Percentiles rank a stretch among this genome's conserved stretches.
Evolutionary conservation across 345 rosid species (phyloP).

Genomic region (Geranium brycei): DNA sequence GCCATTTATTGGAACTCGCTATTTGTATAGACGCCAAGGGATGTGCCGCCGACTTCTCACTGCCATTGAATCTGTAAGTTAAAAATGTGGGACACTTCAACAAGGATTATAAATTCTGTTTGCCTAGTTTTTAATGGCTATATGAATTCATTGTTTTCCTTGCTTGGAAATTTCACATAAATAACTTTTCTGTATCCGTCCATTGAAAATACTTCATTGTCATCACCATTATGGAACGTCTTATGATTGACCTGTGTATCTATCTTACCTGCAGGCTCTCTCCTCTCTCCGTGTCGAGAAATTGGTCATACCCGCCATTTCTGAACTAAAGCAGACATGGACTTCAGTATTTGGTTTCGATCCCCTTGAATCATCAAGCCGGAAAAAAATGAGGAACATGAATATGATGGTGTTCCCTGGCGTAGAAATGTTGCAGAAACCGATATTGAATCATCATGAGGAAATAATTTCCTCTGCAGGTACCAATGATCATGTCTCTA

Average conservation of each 20-base stretch:
- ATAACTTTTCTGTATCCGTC: no score
- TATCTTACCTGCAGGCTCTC: conserved; percentile 42
- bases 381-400: conserved; percentile 40
- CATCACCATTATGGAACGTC: not conserved
- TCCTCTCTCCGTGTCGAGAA: conserved; percentile 54
- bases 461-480: conserved; percentile 19
- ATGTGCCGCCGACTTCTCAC: conserved; percentile 84
- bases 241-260: not conserved
- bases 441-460: conserved; percentile 24
- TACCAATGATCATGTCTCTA: conserved; percentile 12
- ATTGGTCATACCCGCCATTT: conserved; percentile 84
- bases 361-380: conserved; percentile 33
- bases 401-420: conserved; percentile 81
- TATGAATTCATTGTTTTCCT: no score
- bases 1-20: conserved; percentile 96
- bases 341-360: conserved; percentile 72
- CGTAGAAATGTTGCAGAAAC: conserved; percentile 75
- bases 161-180: no score
- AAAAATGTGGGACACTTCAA: no score
- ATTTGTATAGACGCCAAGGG: conserved; percentile 74
- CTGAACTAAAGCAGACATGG: conserved; percentile 81
- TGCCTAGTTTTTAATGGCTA: no score
- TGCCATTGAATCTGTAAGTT: conserved; percentile 77
- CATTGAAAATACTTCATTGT: no score
- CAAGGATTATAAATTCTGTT: no score